These are phyloP conservation scores for Fraxinus greggii DNA, from an alignment of 305 asterid genomes.

Conservation along the genomic window DNA sequence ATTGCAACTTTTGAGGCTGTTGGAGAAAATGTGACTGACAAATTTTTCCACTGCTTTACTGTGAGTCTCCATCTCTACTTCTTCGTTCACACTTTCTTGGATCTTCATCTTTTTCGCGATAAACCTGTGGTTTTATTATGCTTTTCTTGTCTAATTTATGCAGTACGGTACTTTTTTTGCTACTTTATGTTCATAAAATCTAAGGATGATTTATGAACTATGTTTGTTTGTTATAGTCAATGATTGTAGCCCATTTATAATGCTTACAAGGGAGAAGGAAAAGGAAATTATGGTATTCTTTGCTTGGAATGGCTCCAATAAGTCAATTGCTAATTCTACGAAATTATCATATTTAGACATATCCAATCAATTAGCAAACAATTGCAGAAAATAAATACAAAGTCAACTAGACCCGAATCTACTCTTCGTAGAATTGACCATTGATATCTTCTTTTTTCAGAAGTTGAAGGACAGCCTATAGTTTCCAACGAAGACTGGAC, in stretches of 20 bases:
- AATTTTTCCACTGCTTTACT: constrained; percentile 62
- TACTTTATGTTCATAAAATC: background rate
- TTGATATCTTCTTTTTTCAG: background rate
- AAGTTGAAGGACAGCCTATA: background rate
- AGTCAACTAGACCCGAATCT: background rate
- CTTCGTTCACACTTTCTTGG: background rate
- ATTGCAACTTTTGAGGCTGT: constrained; percentile 85
- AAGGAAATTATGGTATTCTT: background rate
- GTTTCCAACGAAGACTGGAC: background rate
- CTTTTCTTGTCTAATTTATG: background rate
- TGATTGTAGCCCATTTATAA: background rate
- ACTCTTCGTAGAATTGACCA: background rate
- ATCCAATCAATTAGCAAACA: background rate
- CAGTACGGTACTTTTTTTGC: background rate
- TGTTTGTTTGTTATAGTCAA: background rate
- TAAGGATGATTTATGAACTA: background rate
- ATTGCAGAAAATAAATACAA: background rate
- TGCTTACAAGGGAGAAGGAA: background rate
- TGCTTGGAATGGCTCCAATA: background rate
- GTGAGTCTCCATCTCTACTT: constrained; percentile 38
- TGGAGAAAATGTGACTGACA: constrained; percentile 51
- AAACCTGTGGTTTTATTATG: background rate
- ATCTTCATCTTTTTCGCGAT: background rate
- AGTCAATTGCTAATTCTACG: background rate
- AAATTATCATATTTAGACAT: background rate